These are phyloP conservation scores for Xylariaceae sp. DNA, from an alignment of 2,329 filamentous ascomycete species.

Conservation along the genomic window DNA sequence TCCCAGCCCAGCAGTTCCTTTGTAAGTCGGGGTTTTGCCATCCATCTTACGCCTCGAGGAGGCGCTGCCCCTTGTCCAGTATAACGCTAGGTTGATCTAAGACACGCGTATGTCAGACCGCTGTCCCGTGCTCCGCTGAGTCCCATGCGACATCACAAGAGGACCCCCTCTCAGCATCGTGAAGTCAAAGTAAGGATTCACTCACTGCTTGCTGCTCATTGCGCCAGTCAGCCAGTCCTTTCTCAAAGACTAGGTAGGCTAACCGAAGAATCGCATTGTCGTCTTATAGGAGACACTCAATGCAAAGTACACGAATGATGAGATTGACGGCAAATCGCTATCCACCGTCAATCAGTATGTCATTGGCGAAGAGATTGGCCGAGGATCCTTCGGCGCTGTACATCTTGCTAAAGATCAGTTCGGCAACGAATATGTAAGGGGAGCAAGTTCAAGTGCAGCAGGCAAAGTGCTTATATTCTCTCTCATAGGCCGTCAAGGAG, in stretches of 20 bases:
- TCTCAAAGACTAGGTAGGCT: slow-evolving; percentile 4
- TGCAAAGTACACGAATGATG: slow-evolving; percentile 79
- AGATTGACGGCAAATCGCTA: slow-evolving; percentile 70
- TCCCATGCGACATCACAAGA: slow-evolving; percentile 52
- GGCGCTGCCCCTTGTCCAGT: background rate
- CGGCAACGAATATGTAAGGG: slow-evolving; percentile 82
- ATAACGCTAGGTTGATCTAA: slow-evolving; percentile 12
- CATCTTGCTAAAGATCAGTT: slow-evolving; percentile 87
- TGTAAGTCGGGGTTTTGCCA: slow-evolving; percentile 35
- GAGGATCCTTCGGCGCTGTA: slow-evolving; percentile 91
- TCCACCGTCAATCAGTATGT: slow-evolving; percentile 93
- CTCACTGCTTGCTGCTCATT: background rate
- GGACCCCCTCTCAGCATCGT: slow-evolving; percentile 53
- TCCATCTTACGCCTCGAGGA: background rate
- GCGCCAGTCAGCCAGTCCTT: background rate
- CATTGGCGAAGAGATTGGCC: slow-evolving; percentile 92
- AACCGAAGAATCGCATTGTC: slow-evolving; percentile 6
- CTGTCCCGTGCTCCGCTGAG: slow-evolving; percentile 42
- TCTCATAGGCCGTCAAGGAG: slow-evolving; percentile 79
- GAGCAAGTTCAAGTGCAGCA: background rate
- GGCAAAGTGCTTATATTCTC: slow-evolving; percentile 14
- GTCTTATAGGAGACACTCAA: slow-evolving; percentile 74
- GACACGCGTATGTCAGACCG: slow-evolving; percentile 35
- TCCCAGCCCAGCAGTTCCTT: slow-evolving; percentile 35
- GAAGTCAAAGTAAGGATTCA: slow-evolving; percentile 49